Conservation (phyloP, 2,329 filamentous ascomycete genomes). For the Trichoderma sp. region DNA sequence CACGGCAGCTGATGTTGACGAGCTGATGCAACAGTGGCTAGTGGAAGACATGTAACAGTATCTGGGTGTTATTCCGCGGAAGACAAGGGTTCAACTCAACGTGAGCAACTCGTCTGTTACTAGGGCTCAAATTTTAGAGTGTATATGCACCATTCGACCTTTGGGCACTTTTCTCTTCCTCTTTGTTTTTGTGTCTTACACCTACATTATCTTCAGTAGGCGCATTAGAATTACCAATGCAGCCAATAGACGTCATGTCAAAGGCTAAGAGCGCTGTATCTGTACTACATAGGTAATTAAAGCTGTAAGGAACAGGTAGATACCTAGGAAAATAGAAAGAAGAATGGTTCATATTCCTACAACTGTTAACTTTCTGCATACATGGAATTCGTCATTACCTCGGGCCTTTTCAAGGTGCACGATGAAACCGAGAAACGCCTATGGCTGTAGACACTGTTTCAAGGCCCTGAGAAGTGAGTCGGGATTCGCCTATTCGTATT, state of each 20-base stretch:
- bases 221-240: no score
- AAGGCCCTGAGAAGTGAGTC: not conserved
- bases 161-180: not conserved
- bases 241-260: no score
- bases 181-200: not conserved
- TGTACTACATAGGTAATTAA: not conserved
- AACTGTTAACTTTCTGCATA: not conserved
- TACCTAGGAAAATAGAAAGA: not conserved
- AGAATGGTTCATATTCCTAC: not conserved
- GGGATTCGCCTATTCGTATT: not conserved
- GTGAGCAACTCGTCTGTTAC: not conserved
- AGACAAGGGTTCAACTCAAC: not conserved
- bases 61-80: no score
- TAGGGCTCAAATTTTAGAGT: not conserved
- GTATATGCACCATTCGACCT: not conserved
- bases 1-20: not conserved
- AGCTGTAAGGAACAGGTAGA: not conserved
- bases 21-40: slow-evolving; percentile 11
- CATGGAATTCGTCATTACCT: not conserved
- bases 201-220: not conserved
- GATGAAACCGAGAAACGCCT: not conserved
- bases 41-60: not conserved
- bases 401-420: not conserved
- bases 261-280: not conserved
- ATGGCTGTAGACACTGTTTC: not conserved